Evolutionary conservation across 2,329 filamentous ascomycete genomes (phyloP), one percentile per base, ranked within the genome.

Genomic region (Sporothrix globosa): DNA sequence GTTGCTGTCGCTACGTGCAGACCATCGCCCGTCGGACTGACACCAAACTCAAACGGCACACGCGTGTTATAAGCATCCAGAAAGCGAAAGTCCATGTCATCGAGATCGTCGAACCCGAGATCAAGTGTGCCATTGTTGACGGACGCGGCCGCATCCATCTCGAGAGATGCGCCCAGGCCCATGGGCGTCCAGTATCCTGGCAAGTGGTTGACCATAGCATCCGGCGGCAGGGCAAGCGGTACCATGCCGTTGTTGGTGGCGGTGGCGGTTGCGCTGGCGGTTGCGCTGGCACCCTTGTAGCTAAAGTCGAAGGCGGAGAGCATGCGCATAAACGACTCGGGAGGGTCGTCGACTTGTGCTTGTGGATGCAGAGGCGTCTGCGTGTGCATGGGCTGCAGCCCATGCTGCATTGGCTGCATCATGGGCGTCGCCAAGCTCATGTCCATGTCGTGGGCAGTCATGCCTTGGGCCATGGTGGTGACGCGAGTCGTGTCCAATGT

Each of bases 31-130:
- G 54, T 58, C 6, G 54, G 54, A n/a, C 27, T 39, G 54, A 58
- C 54, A 9, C 54, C 54, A 39, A 58, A 58, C 27, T 58, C 54
- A 39, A 58, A 58, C 17, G 54, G 54, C 27, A 58, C 54, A 4
- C 54, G 54, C 30, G 54, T 39, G 30, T 58, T 58, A 30, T 58
- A 58, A 2, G 54, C 54, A 11, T 58, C 54, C 14, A 58, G 27
- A 39, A 58, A 58, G 14, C 54, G 54, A 39, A 58, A 58, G 54
- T 58, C 54, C 54, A 58, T 58, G 7, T 58, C 54, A 30, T 58
- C 54, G 4, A 58, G 9, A 9, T 39, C 6, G 27, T 58, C 54
- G 11, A 58, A 58, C 17, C 19, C 27, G 30, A 58, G 54, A 4
- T 58, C 54, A 3, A 58, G 54, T 9, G 34, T 9, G 34, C 34